Evolutionary conservation across 192 early-diverging fungal species (phyloP), one percentile per base, ranked within the genome.

Genomic region (Backusella mclennaniae): DNA sequence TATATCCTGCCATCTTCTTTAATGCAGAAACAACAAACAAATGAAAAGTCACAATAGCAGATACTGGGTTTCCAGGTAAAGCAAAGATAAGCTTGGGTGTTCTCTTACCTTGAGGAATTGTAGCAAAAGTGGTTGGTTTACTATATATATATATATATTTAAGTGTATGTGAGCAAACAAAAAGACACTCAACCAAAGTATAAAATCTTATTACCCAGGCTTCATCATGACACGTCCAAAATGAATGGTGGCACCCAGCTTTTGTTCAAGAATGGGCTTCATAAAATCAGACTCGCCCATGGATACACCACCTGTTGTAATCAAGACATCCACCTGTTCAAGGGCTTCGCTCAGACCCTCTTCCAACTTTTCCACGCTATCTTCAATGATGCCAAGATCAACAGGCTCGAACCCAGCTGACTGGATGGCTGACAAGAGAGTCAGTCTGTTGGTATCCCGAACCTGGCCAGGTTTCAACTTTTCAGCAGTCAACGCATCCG

Each of bases 261-360:
- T 85, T 56, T 92, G 89, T 77, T 96, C 94, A 1, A 97, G 83
- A 0, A 95, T 92, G 0, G 95, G 90, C 75, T 98, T 97, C 63
- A 99, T 84, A 70, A 94, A 87, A 84, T 99, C 97, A 38, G 90
- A 84, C 84, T 99, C 97, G 59, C 97, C 97, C 97, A 99, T 99
- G n/a, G 95, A 96, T 0, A 98, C 97, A 1, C 97, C 97, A 35
- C 97, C 97, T 1, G 96, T 96, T 1, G 94, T 95, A 11, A 99
- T 88, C 0, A 99, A 70, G 0, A 96, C 93, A 71, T 98, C 91
- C 9, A 89, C 88, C 17, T 86, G 82, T 3, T 77, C 71, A 67
- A 92, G 66, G 39, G 91, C 85, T 23, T 77, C 35, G 26, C 71
- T 71, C 2, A 94, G 77, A 0, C 82, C 73, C 0, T 80, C 39